Base-by-base conservation (phyloP, 441 rosid genomes). In the Raphanus hybrid region DNA sequence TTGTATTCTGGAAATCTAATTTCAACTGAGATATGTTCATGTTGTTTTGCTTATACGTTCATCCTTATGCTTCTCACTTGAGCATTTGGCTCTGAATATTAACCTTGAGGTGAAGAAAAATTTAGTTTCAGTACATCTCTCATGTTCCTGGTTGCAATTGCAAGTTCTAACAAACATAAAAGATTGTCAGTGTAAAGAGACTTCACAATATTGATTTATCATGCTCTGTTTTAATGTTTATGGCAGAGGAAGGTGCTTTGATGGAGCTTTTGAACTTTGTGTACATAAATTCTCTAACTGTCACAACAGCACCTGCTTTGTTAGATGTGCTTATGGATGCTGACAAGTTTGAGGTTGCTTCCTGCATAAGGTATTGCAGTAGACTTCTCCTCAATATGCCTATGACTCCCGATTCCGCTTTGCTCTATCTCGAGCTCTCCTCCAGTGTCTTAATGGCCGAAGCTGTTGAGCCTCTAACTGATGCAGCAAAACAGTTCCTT, bases 321-420 rank as follows among this genome's bases (percentile, higher is more conserved):
- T 76, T 89, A 74, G 93, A 89, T 80, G 88, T 89, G 69, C 86
- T 89, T 27, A 89, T 89, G 93, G 91, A 91, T 80, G 91, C 93
- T 55, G 93, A 89, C 77, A 89, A 89, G 78, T 89, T 89, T 41
- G 87, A 89, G 85, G 93, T 89, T 75, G 90, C 88, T n/a, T 87
- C 93, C 50, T 89, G 93, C 83, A 89, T 89, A 91, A 84, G 93
- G 73, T 84, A 86, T 55, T 89, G 93, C 78, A 87, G 91, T 75
- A 83, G 84, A 65, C 80, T 87, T 68, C 79, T 89, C 72, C 84
- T 87, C 39, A 84, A 82, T 37, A 60, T 84, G 83, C 82, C 89
- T 8, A 89, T 89, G 93, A 87, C 90, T n/a, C 85, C 86, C n/a
- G 93, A 89, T 45, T 89, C 93, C 26, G 93, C 93, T 2, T 76